These are phyloP conservation scores for Neofusicoccum kwambonambiense DNA, from an alignment of 2,329 filamentous ascomycete genomes.

Conservation along the genomic window DNA sequence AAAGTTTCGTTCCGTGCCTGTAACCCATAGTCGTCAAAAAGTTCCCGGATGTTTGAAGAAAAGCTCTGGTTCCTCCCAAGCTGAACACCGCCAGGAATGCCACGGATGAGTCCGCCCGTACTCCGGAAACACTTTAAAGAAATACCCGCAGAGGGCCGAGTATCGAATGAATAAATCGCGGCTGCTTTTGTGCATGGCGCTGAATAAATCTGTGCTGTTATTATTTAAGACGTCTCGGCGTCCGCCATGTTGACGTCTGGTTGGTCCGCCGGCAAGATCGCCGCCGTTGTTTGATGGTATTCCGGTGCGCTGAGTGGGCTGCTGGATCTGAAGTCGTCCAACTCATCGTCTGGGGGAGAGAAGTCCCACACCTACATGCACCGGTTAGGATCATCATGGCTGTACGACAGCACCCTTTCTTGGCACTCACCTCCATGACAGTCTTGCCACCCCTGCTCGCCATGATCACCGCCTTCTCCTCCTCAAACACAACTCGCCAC, in stretches of 20 bases:
- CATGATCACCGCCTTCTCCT: constrained; percentile 96
- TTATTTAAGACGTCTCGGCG: neutral
- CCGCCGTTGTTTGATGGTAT: neutral
- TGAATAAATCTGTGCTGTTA: constrained; percentile 2
- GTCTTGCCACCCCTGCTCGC: constrained; percentile 81
- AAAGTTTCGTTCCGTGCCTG: constrained; percentile 11
- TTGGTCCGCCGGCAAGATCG: neutral
- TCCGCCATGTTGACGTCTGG: constrained; percentile 14
- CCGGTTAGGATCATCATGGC: neutral
- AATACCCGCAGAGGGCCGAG: neutral
- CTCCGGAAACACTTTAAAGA: neutral
- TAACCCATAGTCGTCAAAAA: constrained; percentile 4
- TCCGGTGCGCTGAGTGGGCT: constrained; percentile 47
- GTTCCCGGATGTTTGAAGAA: neutral
- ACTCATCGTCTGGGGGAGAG: constrained; percentile 72
- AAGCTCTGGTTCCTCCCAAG: neutral
- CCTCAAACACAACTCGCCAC: constrained; percentile 97
- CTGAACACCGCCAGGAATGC: constrained; percentile 15
- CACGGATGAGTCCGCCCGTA: constrained; percentile 8
- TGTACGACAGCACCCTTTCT: neutral
- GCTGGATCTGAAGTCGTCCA: constrained; percentile 36
- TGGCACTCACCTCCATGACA: constrained; percentile 84
- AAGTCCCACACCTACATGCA: constrained; percentile 81
- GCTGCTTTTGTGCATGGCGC: constrained; percentile 5
- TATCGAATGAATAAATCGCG: neutral